Percentiles rank a stretch among this genome's conserved stretches.
phyloP scores from a whole-genome alignment of 2,329 filamentous ascomycete species.

The Fusarium longipes region DNA sequence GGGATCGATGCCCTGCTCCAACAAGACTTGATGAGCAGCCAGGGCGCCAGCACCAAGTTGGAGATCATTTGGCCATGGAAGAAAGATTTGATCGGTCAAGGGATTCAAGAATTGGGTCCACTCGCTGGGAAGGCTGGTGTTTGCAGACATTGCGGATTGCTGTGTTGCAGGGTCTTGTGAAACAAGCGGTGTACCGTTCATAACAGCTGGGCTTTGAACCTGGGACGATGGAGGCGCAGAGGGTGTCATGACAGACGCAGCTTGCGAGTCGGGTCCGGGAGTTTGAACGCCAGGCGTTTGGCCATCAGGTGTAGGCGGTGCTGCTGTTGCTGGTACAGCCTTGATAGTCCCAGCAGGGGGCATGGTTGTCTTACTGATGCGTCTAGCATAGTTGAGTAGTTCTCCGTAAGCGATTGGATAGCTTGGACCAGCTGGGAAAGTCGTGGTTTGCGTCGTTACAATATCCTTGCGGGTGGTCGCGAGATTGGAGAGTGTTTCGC shows the following conservation, averaged over 20 bases:
- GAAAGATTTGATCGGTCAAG: slow-evolving; percentile 69
- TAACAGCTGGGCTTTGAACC: slow-evolving; percentile 50
- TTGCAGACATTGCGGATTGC: slow-evolving; percentile 48
- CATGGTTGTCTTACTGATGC: slow-evolving; percentile 82
- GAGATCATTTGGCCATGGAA: slow-evolving; percentile 80
- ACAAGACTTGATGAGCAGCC: slow-evolving; percentile 69
- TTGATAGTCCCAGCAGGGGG: slow-evolving; percentile 69
- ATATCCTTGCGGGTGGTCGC: slow-evolving; percentile 80
- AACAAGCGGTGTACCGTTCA: slow-evolving; percentile 49
- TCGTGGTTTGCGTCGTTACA: slow-evolving; percentile 69
- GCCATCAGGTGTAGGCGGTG: slow-evolving; percentile 42
- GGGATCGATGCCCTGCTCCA: slow-evolving; percentile 71
- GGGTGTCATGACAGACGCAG: slow-evolving; percentile 48
- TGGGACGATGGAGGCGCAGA: slow-evolving; percentile 50
- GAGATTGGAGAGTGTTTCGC: slow-evolving; percentile 74
- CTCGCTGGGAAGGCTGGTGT: slow-evolving; percentile 60
- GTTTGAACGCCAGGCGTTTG: slow-evolving; percentile 51
- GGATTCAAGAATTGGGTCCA: slow-evolving; percentile 66
- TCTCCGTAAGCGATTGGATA: slow-evolving; percentile 75
- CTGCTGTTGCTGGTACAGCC: slow-evolving; percentile 43
- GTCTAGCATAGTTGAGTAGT: slow-evolving; percentile 80
- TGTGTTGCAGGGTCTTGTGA: slow-evolving; percentile 50
- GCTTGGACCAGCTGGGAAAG: slow-evolving; percentile 62
- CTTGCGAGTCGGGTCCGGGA: slow-evolving; percentile 48
- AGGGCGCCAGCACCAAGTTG: slow-evolving; percentile 76